Percentiles rank a stretch among this genome's conserved stretches.
These are phyloP conservation scores for Corymbia calophylla DNA, from an alignment of 441 rosid genomes.

Conservation along the genomic window DNA sequence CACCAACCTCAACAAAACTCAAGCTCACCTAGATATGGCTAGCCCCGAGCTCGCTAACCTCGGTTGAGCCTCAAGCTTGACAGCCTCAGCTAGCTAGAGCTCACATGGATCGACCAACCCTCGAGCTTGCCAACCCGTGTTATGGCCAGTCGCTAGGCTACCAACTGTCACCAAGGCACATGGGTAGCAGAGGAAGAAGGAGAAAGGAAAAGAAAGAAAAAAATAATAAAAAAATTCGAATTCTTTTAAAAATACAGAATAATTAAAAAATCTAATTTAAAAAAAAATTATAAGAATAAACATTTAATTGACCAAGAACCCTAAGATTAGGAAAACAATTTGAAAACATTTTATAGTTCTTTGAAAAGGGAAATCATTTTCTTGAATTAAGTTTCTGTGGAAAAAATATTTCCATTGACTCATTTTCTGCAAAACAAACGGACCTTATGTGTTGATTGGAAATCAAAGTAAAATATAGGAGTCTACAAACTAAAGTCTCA, in stretches of 20 bases:
- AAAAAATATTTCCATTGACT: neutral
- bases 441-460: neutral
- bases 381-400: neutral
- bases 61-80: neutral
- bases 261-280: too few relatives aligned
- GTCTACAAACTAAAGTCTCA: neutral
- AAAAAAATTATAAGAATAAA: too few relatives aligned
- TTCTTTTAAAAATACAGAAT: neutral
- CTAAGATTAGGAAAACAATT: neutral
- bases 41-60: neutral
- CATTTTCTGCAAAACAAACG: neutral
- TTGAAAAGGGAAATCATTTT: neutral
- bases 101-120: neutral
- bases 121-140: rapidly evolving
- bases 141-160: neutral
- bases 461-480: neutral
- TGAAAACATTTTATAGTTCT: neutral
- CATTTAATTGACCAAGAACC: neutral
- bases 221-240: too few relatives aligned
- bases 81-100: neutral
- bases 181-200: rapidly evolving
- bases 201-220: too few relatives aligned
- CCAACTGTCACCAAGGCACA: too few relatives aligned
- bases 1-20: neutral
- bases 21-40: neutral